These are phyloP conservation scores for Candida sakaeoensis DNA, from an alignment of 805 yeast genomes.

Conservation along the genomic window DNA sequence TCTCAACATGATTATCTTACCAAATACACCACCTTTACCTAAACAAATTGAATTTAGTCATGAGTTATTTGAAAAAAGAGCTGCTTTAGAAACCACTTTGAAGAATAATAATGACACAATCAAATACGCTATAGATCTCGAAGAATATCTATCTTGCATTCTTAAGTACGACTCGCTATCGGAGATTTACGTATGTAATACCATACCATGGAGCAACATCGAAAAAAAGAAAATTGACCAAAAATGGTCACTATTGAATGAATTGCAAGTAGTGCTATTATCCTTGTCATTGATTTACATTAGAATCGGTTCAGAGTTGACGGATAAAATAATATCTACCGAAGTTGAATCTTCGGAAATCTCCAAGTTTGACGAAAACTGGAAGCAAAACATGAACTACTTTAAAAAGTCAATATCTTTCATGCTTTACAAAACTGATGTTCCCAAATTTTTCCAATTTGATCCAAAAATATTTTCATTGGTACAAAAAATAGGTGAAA, in stretches of 20 bases:
- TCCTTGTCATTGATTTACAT: slow-evolving; percentile 27
- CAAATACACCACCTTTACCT: slow-evolving; percentile 32
- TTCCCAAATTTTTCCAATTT: not conserved
- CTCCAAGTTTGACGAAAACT: slow-evolving; percentile 21
- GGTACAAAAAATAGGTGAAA: slow-evolving; percentile 22
- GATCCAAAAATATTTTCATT: slow-evolving; percentile 12
- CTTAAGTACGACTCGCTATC: not conserved
- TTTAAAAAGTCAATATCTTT: slow-evolving; percentile 31
- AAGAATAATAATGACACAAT: slow-evolving; percentile 22
- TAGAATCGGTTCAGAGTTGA: slow-evolving; percentile 32
- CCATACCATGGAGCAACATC: not conserved
- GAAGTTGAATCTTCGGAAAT: slow-evolving; percentile 18
- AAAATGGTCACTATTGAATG: slow-evolving; percentile 30
- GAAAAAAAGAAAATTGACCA: not conserved
- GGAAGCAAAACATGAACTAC: slow-evolving; percentile 33
- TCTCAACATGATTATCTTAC: slow-evolving; percentile 25
- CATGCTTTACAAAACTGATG: slow-evolving; percentile 19
- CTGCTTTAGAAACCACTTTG: slow-evolving; percentile 13
- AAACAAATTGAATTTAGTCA: slow-evolving; percentile 3
- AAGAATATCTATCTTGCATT: slow-evolving; percentile 24
- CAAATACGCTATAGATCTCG: slow-evolving; percentile 29
- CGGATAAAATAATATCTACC: slow-evolving; percentile 29
- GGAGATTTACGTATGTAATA: not conserved
- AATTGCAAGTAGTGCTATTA: slow-evolving; percentile 23
- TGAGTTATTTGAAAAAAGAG: slow-evolving; percentile 15